A percentile compares a stretch with the other conserved stretches of the same genome.
Conservation (phyloP, 805 yeast genomes). For the Torulaspora indica region DNA sequence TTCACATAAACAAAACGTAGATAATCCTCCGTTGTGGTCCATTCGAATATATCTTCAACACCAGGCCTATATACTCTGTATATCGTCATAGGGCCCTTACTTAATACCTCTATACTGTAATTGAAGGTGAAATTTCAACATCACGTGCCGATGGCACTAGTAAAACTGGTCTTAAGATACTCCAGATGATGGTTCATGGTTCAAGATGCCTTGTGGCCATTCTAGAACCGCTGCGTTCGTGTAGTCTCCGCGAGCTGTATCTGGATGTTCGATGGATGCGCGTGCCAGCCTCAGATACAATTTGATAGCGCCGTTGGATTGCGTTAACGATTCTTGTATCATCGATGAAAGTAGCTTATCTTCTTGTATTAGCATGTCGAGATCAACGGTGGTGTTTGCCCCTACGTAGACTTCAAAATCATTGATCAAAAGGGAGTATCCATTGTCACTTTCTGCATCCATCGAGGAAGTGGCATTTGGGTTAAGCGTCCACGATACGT, state of each 20-base stretch:
- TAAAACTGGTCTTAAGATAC: constrained; percentile 36
- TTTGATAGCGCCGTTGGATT: constrained; percentile 24
- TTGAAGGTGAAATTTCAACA: background rate
- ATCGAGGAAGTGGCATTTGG: constrained; percentile 16
- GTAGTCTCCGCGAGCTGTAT: constrained; percentile 52
- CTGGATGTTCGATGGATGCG: constrained; percentile 39
- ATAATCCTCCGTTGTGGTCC: background rate
- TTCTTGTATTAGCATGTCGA: constrained; percentile 35
- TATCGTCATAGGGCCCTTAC: no score
- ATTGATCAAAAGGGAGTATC: constrained; percentile 64
- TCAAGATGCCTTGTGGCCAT: constrained; percentile 60
- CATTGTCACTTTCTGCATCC: constrained; percentile 38
- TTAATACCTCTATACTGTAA: no score
- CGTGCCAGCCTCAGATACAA: constrained; percentile 57
- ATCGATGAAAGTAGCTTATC: constrained; percentile 32
- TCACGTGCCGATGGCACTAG: background rate
- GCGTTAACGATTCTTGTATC: constrained; percentile 33
- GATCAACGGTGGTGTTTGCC: constrained; percentile 41
- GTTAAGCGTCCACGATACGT: constrained; percentile 30
- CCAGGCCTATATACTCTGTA: background rate
- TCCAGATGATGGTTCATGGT: constrained; percentile 48
- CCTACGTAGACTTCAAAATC: constrained; percentile 77
- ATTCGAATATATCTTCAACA: background rate
- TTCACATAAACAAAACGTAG: background rate
- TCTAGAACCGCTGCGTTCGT: constrained; percentile 55